Evolutionary conservation across 139 green algal species (phyloP).

Genomic region (Ettlia oleoabundans): DNA sequence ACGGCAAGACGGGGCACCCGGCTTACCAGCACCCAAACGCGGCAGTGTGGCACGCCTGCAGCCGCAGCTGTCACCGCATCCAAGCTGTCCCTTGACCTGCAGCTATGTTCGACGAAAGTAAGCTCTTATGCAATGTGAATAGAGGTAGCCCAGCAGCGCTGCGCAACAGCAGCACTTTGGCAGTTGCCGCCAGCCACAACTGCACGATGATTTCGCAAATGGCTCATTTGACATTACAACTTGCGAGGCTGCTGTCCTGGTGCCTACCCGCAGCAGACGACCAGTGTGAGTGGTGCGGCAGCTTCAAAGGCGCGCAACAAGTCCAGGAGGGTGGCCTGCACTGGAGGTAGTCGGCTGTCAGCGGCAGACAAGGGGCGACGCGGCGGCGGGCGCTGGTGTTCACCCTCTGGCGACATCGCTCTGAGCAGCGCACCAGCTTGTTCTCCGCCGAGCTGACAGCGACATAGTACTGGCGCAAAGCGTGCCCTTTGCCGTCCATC

Average conservation of each 20-base stretch:
- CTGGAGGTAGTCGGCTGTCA: not conserved
- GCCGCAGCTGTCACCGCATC: conserved; percentile 18
- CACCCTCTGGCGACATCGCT: too few relatives aligned
- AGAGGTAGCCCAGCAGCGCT: too few relatives aligned
- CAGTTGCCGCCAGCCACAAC: not conserved
- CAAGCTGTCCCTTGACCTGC: conserved; percentile 25
- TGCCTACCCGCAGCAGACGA: conserved; percentile 41
- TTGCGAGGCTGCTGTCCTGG: not conserved
- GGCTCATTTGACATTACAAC: not conserved
- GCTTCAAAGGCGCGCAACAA: conserved; percentile 35
- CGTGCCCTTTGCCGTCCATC: conserved; percentile 13
- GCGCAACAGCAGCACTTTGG: too few relatives aligned
- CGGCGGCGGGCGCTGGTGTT: too few relatives aligned
- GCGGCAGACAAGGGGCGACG: not conserved
- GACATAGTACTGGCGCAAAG: conserved; percentile 45
- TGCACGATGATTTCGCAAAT: not conserved
- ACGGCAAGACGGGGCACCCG: not conserved
- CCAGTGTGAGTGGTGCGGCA: conserved; percentile 19
- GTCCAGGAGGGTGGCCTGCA: conserved; percentile 39
- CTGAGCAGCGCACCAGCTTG: conserved; percentile 40
- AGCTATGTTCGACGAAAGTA: too few relatives aligned
- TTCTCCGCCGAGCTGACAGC: conserved; percentile 36
- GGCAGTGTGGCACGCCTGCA: not conserved
- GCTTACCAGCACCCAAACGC: conserved; percentile 42
- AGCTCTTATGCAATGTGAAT: too few relatives aligned